These are phyloP conservation scores for Monosporascus cannonballus DNA, from an alignment of 2,329 filamentous ascomycete species.

Conservation along the genomic window DNA sequence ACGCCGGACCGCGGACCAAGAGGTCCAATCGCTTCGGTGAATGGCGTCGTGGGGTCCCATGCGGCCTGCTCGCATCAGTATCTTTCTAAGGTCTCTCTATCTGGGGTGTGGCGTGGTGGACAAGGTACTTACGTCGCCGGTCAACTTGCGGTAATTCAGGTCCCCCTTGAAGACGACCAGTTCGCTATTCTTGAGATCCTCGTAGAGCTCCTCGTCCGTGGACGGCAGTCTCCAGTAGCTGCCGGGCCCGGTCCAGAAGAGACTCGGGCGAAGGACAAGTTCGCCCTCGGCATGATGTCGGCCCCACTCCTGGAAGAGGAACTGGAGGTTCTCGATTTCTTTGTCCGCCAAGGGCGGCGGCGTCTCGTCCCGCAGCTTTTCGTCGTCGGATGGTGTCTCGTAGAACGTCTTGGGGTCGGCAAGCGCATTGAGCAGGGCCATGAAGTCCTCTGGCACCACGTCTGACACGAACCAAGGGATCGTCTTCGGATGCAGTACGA, in stretches of 20 bases:
- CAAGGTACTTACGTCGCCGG: conserved; percentile 64
- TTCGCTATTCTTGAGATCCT: conserved; percentile 77
- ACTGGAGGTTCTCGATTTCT: conserved; percentile 62
- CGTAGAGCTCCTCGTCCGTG: conserved; percentile 59
- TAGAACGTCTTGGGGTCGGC: conserved; percentile 74
- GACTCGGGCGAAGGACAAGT: conserved; percentile 74
- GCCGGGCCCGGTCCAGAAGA: conserved; percentile 85
- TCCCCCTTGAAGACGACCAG: conserved; percentile 97
- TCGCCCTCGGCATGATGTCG: conserved; percentile 75
- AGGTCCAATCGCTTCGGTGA: conserved; percentile 77
- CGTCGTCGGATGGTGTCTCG: conserved; percentile 64
- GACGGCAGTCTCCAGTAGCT: conserved; percentile 83
- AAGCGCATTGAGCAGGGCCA: conserved; percentile 74
- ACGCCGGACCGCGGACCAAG: conserved; percentile 76
- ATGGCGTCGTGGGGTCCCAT: conserved; percentile 86
- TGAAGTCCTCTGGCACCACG: conserved; percentile 81
- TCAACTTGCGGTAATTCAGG: conserved; percentile 91
- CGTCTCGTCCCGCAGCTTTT: conserved; percentile 47
- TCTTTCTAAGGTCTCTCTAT: background rate
- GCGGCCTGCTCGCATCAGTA: conserved; percentile 41
- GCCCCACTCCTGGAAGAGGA: conserved; percentile 79
- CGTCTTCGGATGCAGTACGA: conserved; percentile 87
- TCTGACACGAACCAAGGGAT: conserved; percentile 99
- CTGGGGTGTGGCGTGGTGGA: background rate
- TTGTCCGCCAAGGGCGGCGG: conserved; percentile 58